These are phyloP conservation scores for Pseudogymnoascus sp. DNA, from an alignment of 2,329 filamentous ascomycete genomes.

Conservation along the genomic window DNA sequence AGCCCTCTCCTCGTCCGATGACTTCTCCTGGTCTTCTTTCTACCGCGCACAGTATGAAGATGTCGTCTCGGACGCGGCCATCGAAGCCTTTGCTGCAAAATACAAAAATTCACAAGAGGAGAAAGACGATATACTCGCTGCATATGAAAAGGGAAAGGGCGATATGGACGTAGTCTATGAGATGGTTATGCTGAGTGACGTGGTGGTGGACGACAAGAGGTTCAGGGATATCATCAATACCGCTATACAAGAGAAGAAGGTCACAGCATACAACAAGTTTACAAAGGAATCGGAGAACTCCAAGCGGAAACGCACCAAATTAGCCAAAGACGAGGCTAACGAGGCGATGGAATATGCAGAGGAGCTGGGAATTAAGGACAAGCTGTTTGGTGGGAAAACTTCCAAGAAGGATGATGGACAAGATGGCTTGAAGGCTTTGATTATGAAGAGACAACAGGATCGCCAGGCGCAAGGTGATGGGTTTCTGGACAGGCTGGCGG, in stretches of 20 bases:
- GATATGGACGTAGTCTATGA: slow-evolving; percentile 73
- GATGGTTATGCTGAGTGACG: slow-evolving; percentile 77
- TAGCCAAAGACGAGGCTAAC: slow-evolving; percentile 58
- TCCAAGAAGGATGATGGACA: slow-evolving; percentile 35
- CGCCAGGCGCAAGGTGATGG: slow-evolving; percentile 37
- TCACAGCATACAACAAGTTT: slow-evolving; percentile 62
- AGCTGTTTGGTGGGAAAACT: slow-evolving; percentile 49
- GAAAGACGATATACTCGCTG: slow-evolving; percentile 64
- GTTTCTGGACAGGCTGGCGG: slow-evolving; percentile 69
- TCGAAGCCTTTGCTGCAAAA: slow-evolving; percentile 65
- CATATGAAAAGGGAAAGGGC: slow-evolving; percentile 68
- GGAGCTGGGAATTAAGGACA: slow-evolving; percentile 66
- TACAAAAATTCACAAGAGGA: slow-evolving; percentile 90
- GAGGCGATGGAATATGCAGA: slow-evolving; percentile 72
- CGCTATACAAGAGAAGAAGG: slow-evolving; percentile 65
- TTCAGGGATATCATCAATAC: slow-evolving; percentile 75
- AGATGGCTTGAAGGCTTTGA: slow-evolving; percentile 64
- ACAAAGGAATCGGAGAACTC: slow-evolving; percentile 64
- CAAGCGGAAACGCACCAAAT: slow-evolving; percentile 50
- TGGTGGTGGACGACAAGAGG: slow-evolving; percentile 75
- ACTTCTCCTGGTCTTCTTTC: slow-evolving; percentile 84
- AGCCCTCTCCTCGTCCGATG: slow-evolving; percentile 59
- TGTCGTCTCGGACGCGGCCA: slow-evolving; percentile 64
- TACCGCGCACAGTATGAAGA: slow-evolving; percentile 79
- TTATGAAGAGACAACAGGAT: slow-evolving; percentile 61